Evolutionary conservation across 1,139 yeast species (phyloP), one percentile per base, ranked within the genome.

Genomic region (Candida sojae): DNA sequence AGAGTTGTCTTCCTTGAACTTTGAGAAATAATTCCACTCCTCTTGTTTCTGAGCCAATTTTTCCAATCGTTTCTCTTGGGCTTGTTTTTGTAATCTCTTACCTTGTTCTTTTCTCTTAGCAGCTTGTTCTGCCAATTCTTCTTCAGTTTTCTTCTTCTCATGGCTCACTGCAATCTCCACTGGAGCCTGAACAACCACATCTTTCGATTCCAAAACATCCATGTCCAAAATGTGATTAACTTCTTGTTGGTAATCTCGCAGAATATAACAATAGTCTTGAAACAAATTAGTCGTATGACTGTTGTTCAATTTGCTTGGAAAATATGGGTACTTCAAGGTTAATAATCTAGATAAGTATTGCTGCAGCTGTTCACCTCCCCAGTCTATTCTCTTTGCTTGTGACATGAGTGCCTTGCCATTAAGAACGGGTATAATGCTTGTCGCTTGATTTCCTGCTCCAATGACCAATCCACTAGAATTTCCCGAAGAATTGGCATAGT

Each of bases 101-200:
- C 97, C 98, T 55, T 88, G 89, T 62, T 92, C 97, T 57, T 82
- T 79, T 52, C 96, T 80, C 61, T 86, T 84, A 56, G 87, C 93
- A 1, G 93, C 85, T 54, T 89, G 92, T 37, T 79, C 69, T 23
- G 83, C 85, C 34, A 91, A 64, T 61, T 90, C 97, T 63, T 90
- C 97, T 49, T 88, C 96, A 0, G 92, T 73, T 61, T 92, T 89
- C 60, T 86, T 88, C 48, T 82, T 83, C 47, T 82, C 85, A 26
- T 60, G 64, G 9, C 82, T 80, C 1, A 59, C 59, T 4, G 61
- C 59, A 53, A 86, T 83, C 37, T 75, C 80, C 3, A 74, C 76
- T 1, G 97, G 96, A 0, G 92, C 92, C 63, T 93, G 97, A 1
- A 91, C 66, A 0, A 88, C 86, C 4, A 90, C 71, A 62, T 95